Evolutionary conservation across 306 rosid genomes (phyloP).

Genomic region (Quillaja saponaria): DNA sequence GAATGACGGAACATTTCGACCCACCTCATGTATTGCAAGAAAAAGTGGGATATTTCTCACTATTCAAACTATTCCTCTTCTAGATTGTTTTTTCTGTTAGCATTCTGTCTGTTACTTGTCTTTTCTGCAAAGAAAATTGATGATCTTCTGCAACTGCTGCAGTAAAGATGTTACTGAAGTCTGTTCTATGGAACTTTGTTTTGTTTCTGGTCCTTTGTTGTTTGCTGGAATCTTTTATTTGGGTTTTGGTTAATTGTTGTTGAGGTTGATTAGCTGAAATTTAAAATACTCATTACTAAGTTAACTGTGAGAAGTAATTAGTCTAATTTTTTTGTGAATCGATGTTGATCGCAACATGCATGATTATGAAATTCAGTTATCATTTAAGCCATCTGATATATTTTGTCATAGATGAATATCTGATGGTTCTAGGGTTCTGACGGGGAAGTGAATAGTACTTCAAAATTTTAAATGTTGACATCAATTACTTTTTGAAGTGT

Average conservation of each 20-base stretch:
- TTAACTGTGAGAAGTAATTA: too few relatives aligned
- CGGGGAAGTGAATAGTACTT: conserved; percentile 22
- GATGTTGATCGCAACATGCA: conserved; percentile 27
- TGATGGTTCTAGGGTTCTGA: conserved; percentile 30
- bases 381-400: conserved; percentile 8
- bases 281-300: conserved; percentile 26
- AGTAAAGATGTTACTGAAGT: conserved; percentile 29
- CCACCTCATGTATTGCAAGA: conserved; percentile 67
- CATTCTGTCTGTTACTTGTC: conserved; percentile 26
- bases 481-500: conserved; percentile 9
- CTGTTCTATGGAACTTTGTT: conserved; percentile 19
- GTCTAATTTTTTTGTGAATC: conserved; percentile 15
- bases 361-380: conserved; percentile 18
- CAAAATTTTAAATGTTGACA: conserved; percentile 25
- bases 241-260: conserved; percentile 28
- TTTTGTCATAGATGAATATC: conserved; percentile 7
- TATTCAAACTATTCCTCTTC: conserved; percentile 22
- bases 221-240: conserved; percentile 29
- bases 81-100: not conserved
- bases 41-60: conserved; percentile 48
- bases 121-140: conserved; percentile 22
- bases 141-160: conserved; percentile 37
- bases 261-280: conserved; percentile 35
- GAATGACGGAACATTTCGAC: conserved; percentile 90
- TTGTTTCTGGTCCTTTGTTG: conserved; percentile 3